phyloP scores from a whole-genome alignment of 2,329 filamentous ascomycete species.

The Penicillium sp. region DNA sequence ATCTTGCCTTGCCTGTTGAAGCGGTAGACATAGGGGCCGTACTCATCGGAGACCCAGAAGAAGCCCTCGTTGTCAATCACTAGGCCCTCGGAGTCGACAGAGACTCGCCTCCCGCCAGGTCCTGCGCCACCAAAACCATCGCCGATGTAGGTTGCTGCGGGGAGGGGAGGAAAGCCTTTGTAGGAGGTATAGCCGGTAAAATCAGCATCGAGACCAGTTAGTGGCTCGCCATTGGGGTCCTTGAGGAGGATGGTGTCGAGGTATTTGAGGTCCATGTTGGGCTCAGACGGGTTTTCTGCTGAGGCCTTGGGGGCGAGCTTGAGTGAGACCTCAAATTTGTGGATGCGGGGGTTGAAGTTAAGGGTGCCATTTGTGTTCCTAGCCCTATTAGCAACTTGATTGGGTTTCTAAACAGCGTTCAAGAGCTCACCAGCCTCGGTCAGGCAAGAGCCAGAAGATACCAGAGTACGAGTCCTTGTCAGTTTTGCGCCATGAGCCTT shows the following conservation, averaged over 20 bases:
- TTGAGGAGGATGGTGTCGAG: constrained; percentile 68
- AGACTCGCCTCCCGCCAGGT: constrained; percentile 62
- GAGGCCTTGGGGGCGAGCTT: constrained; percentile 59
- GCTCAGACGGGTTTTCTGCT: constrained; percentile 56
- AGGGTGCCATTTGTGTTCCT: constrained; percentile 24
- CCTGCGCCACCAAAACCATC: constrained; percentile 70
- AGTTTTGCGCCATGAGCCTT: constrained; percentile 61
- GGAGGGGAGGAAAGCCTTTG: constrained; percentile 65
- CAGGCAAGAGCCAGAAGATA: constrained; percentile 66
- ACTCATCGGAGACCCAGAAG: constrained; percentile 75
- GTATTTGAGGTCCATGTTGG: constrained; percentile 68
- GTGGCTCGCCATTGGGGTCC: constrained; percentile 65
- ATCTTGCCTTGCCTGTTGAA: constrained; percentile 65
- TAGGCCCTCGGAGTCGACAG: constrained; percentile 70
- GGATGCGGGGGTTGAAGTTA: constrained; percentile 66
- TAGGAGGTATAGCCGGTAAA: constrained; percentile 58
- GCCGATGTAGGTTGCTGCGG: constrained; percentile 66
- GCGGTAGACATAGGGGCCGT: constrained; percentile 72
- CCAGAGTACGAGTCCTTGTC: constrained; percentile 62
- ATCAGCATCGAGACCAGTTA: constrained; percentile 69
- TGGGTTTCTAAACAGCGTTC: not conserved
- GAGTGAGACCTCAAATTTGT: constrained; percentile 68
- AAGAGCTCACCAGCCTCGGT: constrained; percentile 65
- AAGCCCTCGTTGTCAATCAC: constrained; percentile 63
- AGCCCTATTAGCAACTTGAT: constrained; percentile 5